These are phyloP conservation scores for Petunia secreta DNA, from an alignment of 257 asterid species.

Conservation along the genomic window DNA sequence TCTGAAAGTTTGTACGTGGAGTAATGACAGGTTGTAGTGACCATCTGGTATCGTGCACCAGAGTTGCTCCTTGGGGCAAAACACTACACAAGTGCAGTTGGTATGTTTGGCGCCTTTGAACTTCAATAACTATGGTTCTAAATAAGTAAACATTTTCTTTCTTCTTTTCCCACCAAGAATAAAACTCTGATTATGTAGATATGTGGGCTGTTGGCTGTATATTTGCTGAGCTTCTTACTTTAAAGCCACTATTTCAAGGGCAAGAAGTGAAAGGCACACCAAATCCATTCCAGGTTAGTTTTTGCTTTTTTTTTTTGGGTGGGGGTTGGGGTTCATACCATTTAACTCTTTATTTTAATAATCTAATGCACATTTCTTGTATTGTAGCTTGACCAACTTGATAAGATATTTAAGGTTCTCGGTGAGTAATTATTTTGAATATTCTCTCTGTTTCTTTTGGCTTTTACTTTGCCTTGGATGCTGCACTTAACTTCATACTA, in stretches of 20 bases:
- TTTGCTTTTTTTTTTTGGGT: conserved; percentile 3
- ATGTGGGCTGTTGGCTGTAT: conserved; percentile 99
- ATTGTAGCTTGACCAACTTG: conserved; percentile 97
- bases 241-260: conserved; percentile 98
- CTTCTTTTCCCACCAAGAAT: conserved; percentile 12
- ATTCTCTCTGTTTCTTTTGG: conserved; percentile 14
- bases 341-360: background rate
- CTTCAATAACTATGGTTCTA: conserved; percentile 16
- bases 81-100: conserved; percentile 98
- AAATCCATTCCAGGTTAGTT: conserved; percentile 86
- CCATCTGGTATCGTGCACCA: conserved; percentile 99
- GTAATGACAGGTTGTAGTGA: conserved; percentile 86
- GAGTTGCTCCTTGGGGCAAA: conserved; percentile 97
- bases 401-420: conserved; percentile 93
- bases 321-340: background rate
- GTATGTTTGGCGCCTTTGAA: conserved; percentile 46
- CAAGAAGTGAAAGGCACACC: conserved; percentile 98
- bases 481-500: conserved; percentile 15
- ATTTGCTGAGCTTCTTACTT: conserved; percentile 96
- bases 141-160: background rate
- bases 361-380: conserved; percentile 36
- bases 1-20: conserved; percentile 26
- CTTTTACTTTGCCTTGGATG: background rate
- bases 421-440: conserved; percentile 58
- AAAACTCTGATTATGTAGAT: conserved; percentile 47